Conservation (phyloP, 257 asterid species). For the Hygrophila difformis region DNA sequence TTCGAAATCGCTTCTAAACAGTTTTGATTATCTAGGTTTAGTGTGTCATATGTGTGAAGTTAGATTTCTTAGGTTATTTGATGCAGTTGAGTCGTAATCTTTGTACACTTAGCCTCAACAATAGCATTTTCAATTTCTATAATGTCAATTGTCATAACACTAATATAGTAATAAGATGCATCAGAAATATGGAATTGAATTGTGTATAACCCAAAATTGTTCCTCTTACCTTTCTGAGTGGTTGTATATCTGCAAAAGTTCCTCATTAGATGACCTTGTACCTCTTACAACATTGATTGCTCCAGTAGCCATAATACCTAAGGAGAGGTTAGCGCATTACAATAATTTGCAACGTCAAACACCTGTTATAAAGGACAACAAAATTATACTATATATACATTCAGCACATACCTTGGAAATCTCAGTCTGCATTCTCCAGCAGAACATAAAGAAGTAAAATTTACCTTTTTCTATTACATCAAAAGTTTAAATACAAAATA, state of each 20-base stretch:
- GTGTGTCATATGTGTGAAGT: conserved; percentile 1
- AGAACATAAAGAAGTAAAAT: too few relatives aligned
- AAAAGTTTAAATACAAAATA: too few relatives aligned
- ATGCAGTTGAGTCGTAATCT: neutral
- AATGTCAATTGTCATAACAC: too few relatives aligned
- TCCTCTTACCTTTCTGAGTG: conserved; percentile 78
- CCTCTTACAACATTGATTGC: conserved; percentile 93
- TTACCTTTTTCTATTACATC: too few relatives aligned
- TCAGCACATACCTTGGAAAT: too few relatives aligned
- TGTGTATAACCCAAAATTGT: neutral
- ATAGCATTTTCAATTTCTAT: neutral
- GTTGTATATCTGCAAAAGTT: conserved; percentile 76
- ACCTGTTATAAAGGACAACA: too few relatives aligned
- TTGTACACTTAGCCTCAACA: neutral
- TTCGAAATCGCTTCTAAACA: neutral
- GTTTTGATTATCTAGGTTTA: neutral
- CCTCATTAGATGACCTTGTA: conserved; percentile 80
- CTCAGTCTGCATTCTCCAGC: too few relatives aligned
- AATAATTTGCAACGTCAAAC: too few relatives aligned
- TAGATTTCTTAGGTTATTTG: neutral
- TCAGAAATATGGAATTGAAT: conserved; percentile 6
- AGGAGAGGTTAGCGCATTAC: conserved; percentile 21
- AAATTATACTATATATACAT: conserved; percentile 5
- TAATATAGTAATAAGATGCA: too few relatives aligned
- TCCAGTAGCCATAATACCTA: conserved; percentile 93